A percentile compares a stretch with the other conserved stretches of the same genome.
Evolutionary conservation across 169 alveolate genomes (phyloP).

Genomic region (Amoebophrya sp.): DNA sequence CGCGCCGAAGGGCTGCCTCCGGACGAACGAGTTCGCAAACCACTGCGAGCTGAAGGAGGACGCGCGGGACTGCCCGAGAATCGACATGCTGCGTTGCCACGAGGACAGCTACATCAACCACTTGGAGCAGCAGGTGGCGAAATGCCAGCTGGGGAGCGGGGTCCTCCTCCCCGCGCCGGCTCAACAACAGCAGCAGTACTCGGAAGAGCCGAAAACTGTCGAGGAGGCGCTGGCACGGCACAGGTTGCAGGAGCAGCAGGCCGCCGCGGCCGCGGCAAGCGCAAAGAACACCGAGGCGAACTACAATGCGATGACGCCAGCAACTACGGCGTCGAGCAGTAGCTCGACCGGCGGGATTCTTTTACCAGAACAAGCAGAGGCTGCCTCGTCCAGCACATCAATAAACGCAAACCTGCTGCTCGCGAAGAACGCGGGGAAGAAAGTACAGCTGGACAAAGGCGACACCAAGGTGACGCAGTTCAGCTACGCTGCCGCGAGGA

Average conservation of each 20-base stretch:
- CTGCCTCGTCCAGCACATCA: too few relatives aligned
- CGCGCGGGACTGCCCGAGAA: neutral
- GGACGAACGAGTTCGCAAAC: neutral
- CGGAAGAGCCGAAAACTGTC: neutral
- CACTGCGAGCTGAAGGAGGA: neutral
- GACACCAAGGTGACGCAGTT: slow-evolving; percentile 67
- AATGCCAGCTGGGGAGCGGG: neutral
- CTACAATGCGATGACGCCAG: too few relatives aligned
- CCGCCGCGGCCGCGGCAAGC: neutral
- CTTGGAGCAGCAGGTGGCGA: neutral
- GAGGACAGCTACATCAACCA: neutral
- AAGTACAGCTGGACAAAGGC: neutral
- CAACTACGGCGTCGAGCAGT: too few relatives aligned
- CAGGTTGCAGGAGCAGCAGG: neutral
- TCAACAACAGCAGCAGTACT: neutral
- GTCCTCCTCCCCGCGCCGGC: neutral
- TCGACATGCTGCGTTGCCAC: neutral
- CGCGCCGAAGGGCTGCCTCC: neutral
- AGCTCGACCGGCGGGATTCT: too few relatives aligned
- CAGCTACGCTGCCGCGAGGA: slow-evolving; percentile 67
- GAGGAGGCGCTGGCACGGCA: neutral
- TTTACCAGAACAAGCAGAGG: too few relatives aligned
- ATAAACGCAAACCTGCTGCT: too few relatives aligned
- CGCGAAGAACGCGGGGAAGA: neutral
- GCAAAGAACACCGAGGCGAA: too few relatives aligned